A percentile compares a stretch with the other conserved stretches of the same genome.
Conservation (phyloP, 345 rosid species). For the Trapa bicornis region DNA sequence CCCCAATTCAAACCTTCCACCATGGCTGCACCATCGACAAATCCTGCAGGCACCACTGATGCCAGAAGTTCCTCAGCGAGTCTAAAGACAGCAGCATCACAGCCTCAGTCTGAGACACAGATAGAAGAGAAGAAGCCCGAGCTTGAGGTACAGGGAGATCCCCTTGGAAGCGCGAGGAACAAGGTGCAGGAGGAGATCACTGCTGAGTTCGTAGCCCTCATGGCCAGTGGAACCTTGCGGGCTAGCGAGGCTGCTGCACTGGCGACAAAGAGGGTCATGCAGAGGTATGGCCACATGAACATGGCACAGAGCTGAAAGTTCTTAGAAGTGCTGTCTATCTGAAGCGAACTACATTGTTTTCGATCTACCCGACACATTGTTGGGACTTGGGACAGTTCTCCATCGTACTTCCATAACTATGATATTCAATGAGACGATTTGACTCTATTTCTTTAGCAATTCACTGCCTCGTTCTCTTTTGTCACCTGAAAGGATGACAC, state of each 20-base stretch:
- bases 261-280: slow-evolving; percentile 79
- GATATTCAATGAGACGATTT: too few relatives aligned
- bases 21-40: background rate
- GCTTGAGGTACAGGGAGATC: slow-evolving; percentile 25
- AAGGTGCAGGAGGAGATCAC: slow-evolving; percentile 82
- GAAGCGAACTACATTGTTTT: too few relatives aligned
- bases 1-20: slow-evolving; percentile 65
- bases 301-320: slow-evolving; percentile 18
- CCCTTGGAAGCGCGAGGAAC: slow-evolving; percentile 57
- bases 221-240: slow-evolving; percentile 66
- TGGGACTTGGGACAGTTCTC: too few relatives aligned
- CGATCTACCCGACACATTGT: too few relatives aligned
- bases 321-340: too few relatives aligned
- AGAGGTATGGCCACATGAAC: slow-evolving; percentile 53
- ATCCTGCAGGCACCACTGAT: background rate
- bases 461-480: too few relatives aligned
- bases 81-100: slow-evolving; percentile 1
- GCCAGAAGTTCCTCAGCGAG: slow-evolving; percentile 18
- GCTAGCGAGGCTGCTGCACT: slow-evolving; percentile 91
- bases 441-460: too few relatives aligned
- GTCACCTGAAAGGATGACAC: too few relatives aligned
- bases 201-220: slow-evolving; percentile 57
- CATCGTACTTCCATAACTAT: too few relatives aligned
- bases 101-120: background rate
- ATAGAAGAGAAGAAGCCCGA: slow-evolving; percentile 9